phyloP scores from a whole-genome alignment of 495 filamentous ascomycete genomes.

The Diplogelasinospora grovesii region DNA sequence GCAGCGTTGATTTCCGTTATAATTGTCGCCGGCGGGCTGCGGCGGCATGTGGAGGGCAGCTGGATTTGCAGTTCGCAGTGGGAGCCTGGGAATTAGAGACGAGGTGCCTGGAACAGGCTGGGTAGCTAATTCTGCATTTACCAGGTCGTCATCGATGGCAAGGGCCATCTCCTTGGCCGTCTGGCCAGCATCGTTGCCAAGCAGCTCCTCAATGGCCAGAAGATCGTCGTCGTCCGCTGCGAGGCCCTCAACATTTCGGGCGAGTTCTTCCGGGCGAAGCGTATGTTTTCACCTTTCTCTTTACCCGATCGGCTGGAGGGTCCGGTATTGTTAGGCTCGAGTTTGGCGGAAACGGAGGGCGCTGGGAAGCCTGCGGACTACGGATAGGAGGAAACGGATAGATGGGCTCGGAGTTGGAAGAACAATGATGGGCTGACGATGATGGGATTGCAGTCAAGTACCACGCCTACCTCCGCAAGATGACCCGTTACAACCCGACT shows the following conservation, averaged over 20 bases:
- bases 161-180: slow-evolving; percentile 98
- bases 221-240: slow-evolving; percentile 98
- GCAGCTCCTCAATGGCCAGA: slow-evolving; percentile 98
- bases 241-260: slow-evolving; percentile 99
- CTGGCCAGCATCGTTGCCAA: slow-evolving; percentile 98
- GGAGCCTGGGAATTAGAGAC: no score
- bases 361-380: neutral
- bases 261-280: slow-evolving; percentile 99
- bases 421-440: slow-evolving; percentile 26
- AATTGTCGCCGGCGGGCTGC: no score
- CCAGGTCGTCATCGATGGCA: slow-evolving; percentile 97
- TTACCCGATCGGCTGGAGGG: slow-evolving; percentile 5
- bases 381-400: neutral
- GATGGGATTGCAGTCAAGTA: slow-evolving; percentile 82
- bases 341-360: neutral
- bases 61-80: slow-evolving; percentile 1
- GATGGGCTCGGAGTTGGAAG: slow-evolving; percentile 5
- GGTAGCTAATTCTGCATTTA: slow-evolving; percentile 23
- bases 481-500: slow-evolving; percentile 98
- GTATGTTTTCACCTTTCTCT: slow-evolving; percentile 57
- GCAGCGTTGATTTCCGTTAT: no score
- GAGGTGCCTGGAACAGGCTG: neutral
- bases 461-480: slow-evolving; percentile 98
- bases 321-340: neutral
- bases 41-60: neutral